A percentile compares a stretch with the other conserved stretches of the same genome.
phyloP scores from a whole-genome alignment of 2,329 filamentous ascomycete genomes.

The Fusarium sp. region DNA sequence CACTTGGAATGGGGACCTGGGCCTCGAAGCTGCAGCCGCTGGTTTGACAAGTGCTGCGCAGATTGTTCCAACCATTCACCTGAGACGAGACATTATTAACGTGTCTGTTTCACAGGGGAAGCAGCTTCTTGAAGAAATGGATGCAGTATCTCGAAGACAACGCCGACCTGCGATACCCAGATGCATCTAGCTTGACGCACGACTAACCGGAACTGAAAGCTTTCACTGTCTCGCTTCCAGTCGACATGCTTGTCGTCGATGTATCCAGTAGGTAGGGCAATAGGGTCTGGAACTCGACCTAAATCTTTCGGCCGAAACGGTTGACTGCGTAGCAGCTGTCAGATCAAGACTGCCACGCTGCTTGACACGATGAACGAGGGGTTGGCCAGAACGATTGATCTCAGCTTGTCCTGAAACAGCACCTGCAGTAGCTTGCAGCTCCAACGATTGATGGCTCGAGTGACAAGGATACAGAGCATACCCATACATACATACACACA shows the following conservation, averaged over 20 bases:
- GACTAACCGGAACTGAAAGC: slow-evolving; percentile 11
- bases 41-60: slow-evolving; percentile 28
- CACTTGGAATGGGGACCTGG: slow-evolving; percentile 7
- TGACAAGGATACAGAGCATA: slow-evolving; percentile 12
- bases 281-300: not conserved
- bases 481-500: not conserved
- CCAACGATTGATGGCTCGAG: not conserved
- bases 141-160: slow-evolving; percentile 92
- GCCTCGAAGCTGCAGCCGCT: slow-evolving; percentile 15
- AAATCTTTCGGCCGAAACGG: slow-evolving; percentile 22
- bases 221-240: not conserved
- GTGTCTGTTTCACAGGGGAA: slow-evolving; percentile 68
- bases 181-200: slow-evolving; percentile 59
- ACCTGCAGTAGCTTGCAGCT: slow-evolving; percentile 11
- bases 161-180: slow-evolving; percentile 89
- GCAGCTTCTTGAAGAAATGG: slow-evolving; percentile 87
- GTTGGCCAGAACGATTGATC: slow-evolving; percentile 6
- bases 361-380: slow-evolving; percentile 4
- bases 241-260: not conserved
- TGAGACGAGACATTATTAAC: slow-evolving; percentile 38
- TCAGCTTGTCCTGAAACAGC: slow-evolving; percentile 33
- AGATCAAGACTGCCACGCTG: slow-evolving; percentile 2
- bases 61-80: slow-evolving; percentile 34
- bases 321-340: not conserved
- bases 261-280: not conserved